phyloP scores from a whole-genome alignment of 305 asterid genomes.

The Fraxinus nigra region DNA sequence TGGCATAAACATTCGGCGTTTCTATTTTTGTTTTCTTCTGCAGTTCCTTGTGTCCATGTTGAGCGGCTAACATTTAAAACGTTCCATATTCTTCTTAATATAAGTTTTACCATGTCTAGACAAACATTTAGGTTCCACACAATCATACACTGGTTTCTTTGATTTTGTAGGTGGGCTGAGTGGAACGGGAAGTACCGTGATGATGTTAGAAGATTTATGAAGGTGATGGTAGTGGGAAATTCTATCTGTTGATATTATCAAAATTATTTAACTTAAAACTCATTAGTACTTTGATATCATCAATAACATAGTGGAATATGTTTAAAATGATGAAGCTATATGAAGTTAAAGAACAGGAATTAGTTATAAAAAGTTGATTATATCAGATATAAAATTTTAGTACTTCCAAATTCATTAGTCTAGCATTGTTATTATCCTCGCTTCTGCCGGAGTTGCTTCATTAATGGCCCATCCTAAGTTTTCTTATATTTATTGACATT shows the following conservation, averaged over 20 bases:
- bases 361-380: neutral
- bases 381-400: neutral
- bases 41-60: neutral
- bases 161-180: slow-evolving; percentile 89
- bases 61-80: neutral
- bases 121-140: neutral
- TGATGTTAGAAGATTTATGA: slow-evolving; percentile 79
- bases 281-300: neutral
- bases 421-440: neutral
- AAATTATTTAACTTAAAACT: neutral
- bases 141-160: slow-evolving; percentile 20
- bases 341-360: neutral
- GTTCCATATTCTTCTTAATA: neutral
- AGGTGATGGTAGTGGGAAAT: slow-evolving; percentile 48
- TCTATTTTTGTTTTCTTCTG: slow-evolving; percentile 9
- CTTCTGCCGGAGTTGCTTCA: neutral
- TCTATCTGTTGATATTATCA: neutral
- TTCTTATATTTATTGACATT: neutral
- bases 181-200: slow-evolving; percentile 98
- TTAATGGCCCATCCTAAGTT: neutral
- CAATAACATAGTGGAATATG: neutral
- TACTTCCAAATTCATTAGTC: neutral
- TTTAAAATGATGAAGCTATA: neutral
- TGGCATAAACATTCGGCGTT: neutral
- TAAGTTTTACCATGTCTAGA: neutral